Base-by-base conservation (phyloP, 352 stramenopile species). In the Globisporangium lucens region DNA sequence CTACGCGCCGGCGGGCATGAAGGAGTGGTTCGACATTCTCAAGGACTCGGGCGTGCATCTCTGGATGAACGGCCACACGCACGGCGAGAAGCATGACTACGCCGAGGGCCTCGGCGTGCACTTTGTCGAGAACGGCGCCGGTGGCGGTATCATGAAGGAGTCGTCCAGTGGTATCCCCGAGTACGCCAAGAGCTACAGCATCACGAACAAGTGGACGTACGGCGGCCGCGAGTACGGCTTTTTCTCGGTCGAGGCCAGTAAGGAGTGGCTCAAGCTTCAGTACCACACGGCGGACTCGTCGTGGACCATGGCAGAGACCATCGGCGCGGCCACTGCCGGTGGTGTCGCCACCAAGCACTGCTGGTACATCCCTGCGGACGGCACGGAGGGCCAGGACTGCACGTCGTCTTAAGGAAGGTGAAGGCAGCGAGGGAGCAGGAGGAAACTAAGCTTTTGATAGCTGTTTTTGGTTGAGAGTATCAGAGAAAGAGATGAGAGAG, bases 41-140 rank as follows among this genome's bases (percentile, higher is more conserved):
- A 61, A 61, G 56, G 57, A 79, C 85, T 64, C 75, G 72, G 80
- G 78, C 35, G 64, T 91, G 22, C 81, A 93, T 65, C 66, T 90
- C 30, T 93, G 76, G 65, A 82, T 93, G 66, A 82, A 89, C 38
- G 85, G 85, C 46, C 85, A 93, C 72, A 93, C 85, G 29, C 85
- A 93, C 73, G 82, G 79, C 36, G 85, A 93, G 66, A 93, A 87
- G 68, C 85, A 93, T 71, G 85, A 93, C 61, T 87, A 89, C 61
- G 74, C 79, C 13, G 69, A 75, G 20, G 69, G 64, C 12, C 70
- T 88, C 56, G 76, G 75, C 29, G 83, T 85, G 5, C 85, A 93
- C 66, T 93, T 93, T 58, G 74, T 93, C 10, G 83, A 92, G 62
- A 93, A 93, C 52, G 85, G 83, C 9, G 85, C 82, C 30, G 83